Conservation (phyloP, 164 flowering plant species). For the Buxus sempervirens region DNA sequence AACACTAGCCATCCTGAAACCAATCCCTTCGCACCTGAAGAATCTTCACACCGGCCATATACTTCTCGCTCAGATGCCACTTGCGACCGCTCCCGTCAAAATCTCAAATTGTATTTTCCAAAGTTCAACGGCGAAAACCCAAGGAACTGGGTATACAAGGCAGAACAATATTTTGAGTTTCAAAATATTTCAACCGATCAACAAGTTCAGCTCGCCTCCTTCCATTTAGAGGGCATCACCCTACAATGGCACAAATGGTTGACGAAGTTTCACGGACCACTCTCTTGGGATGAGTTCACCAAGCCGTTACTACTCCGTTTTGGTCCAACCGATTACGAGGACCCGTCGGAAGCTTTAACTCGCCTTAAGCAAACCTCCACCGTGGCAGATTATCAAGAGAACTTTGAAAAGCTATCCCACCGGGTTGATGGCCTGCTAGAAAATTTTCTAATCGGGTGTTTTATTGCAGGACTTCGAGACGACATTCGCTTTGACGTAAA, state of each 20-base stretch:
- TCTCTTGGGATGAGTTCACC: not conserved
- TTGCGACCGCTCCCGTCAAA: not conserved
- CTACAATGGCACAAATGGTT: too few species aligned
- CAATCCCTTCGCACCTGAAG: too few species aligned
- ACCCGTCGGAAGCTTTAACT: not conserved
- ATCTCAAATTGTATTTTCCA: slow-evolving; percentile 4
- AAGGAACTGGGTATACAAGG: not conserved
- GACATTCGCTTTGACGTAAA: too few species aligned
- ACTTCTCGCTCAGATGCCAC: not conserved
- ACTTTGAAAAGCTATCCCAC: not conserved
- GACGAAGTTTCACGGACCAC: too few species aligned
- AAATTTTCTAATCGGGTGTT: not conserved
- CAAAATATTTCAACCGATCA: not conserved
- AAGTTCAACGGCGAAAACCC: too few species aligned
- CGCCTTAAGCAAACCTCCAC: not conserved
- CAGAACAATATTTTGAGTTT: too few species aligned
- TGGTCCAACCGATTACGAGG: too few species aligned
- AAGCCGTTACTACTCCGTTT: not conserved
- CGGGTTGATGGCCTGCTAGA: not conserved
- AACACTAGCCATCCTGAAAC: not conserved
- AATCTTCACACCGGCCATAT: slow-evolving; percentile 8
- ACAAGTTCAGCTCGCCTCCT: not conserved
- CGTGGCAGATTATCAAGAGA: not conserved
- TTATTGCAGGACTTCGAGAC: too few species aligned
- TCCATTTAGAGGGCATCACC: too few species aligned